These are phyloP conservation scores for Emericellopsis terricola DNA, from an alignment of 495 filamentous ascomycete species.

Conservation along the genomic window DNA sequence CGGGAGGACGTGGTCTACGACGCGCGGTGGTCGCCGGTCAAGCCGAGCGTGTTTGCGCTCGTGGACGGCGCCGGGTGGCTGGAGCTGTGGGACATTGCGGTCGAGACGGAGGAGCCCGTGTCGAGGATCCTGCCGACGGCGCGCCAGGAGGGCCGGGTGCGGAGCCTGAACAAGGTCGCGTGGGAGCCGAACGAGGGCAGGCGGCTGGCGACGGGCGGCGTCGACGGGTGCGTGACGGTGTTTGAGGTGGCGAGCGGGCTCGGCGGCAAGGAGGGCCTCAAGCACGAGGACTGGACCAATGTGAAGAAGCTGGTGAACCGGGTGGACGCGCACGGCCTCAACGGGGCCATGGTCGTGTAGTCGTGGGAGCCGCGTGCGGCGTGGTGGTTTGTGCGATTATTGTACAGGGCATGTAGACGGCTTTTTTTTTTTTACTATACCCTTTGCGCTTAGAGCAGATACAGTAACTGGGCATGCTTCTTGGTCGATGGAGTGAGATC, in stretches of 20 bases:
- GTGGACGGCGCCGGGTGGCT: slow-evolving; percentile 89
- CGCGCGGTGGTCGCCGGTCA: slow-evolving; percentile 79
- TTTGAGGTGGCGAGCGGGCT: slow-evolving; percentile 86
- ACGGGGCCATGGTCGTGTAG: slow-evolving; percentile 13
- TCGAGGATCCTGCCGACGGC: slow-evolving; percentile 51
- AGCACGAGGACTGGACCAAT: slow-evolving; percentile 75
- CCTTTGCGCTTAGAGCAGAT: too few species aligned
- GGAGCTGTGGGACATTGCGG: slow-evolving; percentile 87
- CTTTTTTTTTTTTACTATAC: too few species aligned
- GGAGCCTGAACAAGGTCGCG: slow-evolving; percentile 77
- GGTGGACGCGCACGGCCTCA: slow-evolving; percentile 32
- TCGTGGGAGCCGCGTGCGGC: background rate
- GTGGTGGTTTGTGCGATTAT: background rate
- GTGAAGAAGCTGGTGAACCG: slow-evolving; percentile 73
- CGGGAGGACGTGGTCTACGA: slow-evolving; percentile 95
- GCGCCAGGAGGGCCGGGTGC: slow-evolving; percentile 40
- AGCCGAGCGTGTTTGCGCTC: slow-evolving; percentile 80
- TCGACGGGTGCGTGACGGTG: slow-evolving; percentile 76
- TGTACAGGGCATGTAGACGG: background rate
- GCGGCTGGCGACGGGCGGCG: slow-evolving; percentile 68
- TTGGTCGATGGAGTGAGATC: too few species aligned
- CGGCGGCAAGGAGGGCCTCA: slow-evolving; percentile 58
- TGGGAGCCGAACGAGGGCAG: slow-evolving; percentile 87
- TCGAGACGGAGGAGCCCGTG: slow-evolving; percentile 81
- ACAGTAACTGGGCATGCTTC: too few species aligned